Percentiles rank a stretch among this genome's conserved stretches.
Evolutionary conservation across 345 rosid species (phyloP).

Genomic region (Hypericum perforatum): DNA sequence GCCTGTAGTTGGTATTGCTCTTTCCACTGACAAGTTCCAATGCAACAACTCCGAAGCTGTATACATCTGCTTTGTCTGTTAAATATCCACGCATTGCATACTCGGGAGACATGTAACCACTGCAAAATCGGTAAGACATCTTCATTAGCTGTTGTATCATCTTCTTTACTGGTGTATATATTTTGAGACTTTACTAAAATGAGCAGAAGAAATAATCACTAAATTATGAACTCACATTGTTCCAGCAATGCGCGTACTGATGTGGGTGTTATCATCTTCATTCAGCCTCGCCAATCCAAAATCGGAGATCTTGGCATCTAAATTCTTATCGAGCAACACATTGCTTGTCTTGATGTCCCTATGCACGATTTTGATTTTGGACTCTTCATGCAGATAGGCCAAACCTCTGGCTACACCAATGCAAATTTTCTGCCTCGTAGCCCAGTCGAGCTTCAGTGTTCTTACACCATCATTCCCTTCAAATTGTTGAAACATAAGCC

Average conservation of each 20-base stretch:
- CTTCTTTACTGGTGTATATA: too few relatives aligned
- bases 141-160: neutral
- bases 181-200: neutral
- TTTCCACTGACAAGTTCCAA: constrained; percentile 51
- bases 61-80: constrained; percentile 52
- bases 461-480: constrained; percentile 39
- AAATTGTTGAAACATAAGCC: constrained; percentile 1
- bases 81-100: constrained; percentile 84
- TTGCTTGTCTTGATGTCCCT: constrained; percentile 92
- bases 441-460: constrained; percentile 61
- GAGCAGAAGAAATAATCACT: neutral
- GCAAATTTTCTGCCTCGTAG: constrained; percentile 57
- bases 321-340: constrained; percentile 72
- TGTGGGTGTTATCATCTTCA: constrained; percentile 74
- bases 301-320: constrained; percentile 81
- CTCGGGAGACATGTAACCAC: constrained; percentile 62
- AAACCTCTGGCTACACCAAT: constrained; percentile 71
- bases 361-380: constrained; percentile 74
- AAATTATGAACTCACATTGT: constrained; percentile 41
- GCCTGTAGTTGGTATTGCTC: constrained; percentile 71
- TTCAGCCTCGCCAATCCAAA: constrained; percentile 84
- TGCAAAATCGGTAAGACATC: constrained; percentile 18
- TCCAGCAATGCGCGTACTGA: constrained; percentile 83
- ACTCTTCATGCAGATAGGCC: constrained; percentile 77
- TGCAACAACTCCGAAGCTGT: constrained; percentile 48